Percentiles rank a stretch among this genome's conserved stretches.
Conservation (phyloP, 2,329 filamentous ascomycete species). For the Helicocarpus griseus region DNA sequence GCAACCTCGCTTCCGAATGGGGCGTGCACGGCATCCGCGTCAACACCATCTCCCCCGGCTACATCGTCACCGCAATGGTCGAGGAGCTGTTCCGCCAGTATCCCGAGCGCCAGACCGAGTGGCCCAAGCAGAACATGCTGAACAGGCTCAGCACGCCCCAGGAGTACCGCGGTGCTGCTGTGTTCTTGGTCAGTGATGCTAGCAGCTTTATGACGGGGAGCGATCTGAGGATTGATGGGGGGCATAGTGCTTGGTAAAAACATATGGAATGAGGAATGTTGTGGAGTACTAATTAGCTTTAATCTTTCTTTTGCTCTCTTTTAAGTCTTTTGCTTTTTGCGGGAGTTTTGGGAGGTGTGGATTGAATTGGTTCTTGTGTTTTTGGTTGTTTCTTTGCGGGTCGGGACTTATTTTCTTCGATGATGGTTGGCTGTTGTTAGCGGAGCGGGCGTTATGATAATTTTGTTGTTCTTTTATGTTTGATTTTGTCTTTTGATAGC, state of each 20-base stretch:
- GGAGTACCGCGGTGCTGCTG: conserved; percentile 54
- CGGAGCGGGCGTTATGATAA: too few relatives aligned
- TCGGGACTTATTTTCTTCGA: neutral
- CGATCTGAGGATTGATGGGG: conserved; percentile 46
- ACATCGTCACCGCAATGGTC: conserved; percentile 40
- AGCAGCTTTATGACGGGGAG: conserved; percentile 48
- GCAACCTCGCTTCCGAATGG: conserved; percentile 41
- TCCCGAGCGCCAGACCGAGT: conserved; percentile 68
- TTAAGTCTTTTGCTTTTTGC: neutral
- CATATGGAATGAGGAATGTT: neutral
- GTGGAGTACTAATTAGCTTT: neutral
- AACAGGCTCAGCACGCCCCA: conserved; percentile 56
- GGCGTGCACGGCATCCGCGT: conserved; percentile 40
- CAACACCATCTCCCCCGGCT: conserved; percentile 40
- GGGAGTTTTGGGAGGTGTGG: neutral
- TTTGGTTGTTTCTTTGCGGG: neutral
- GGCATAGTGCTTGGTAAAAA: conserved; percentile 43
- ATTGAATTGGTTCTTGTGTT: neutral
- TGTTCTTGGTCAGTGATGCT: conserved; percentile 40
- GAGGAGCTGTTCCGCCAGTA: conserved; percentile 45
- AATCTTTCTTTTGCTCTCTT: neutral
- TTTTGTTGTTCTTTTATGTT: too few relatives aligned
- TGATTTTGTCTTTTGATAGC: too few relatives aligned
- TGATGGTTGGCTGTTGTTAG: neutral
- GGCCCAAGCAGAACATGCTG: conserved; percentile 82